phyloP scores from a whole-genome alignment of 192 early-diverging fungal genomes.

The Funneliformis mosseae region DNA sequence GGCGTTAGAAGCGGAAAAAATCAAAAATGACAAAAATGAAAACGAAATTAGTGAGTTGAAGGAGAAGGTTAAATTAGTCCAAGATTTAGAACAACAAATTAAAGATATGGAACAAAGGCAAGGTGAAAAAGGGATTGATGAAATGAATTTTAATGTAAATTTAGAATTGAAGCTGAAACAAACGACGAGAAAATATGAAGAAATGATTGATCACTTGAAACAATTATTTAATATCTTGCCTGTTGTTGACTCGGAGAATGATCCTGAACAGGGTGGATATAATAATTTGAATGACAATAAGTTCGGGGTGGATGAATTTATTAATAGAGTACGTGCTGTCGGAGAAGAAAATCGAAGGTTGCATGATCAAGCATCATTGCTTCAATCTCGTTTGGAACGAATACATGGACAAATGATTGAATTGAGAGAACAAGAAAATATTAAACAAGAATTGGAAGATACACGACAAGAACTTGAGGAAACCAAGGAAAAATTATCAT shows the following conservation, averaged over 20 bases:
- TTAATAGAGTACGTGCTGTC: conserved; percentile 9
- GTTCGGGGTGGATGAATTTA: conserved; percentile 30
- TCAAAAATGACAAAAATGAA: neutral
- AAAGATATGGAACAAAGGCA: conserved; percentile 2
- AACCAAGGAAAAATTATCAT: conserved; percentile 38
- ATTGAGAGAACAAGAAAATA: conserved; percentile 4
- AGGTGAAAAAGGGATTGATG: neutral
- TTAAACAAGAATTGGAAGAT: conserved; percentile 4
- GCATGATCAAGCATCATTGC: conserved; percentile 11
- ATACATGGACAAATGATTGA: conserved; percentile 3
- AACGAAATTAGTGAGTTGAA: conserved; percentile 10
- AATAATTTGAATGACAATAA: neutral
- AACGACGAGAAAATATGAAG: conserved; percentile 13
- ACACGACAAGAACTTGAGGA: conserved; percentile 38
- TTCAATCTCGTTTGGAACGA: conserved; percentile 12
- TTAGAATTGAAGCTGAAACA: conserved; percentile 17
- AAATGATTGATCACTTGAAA: conserved; percentile 8
- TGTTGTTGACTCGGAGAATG: neutral
- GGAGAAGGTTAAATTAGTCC: neutral
- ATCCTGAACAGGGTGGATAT: neutral
- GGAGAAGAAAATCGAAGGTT: conserved; percentile 30
- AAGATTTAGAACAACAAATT: conserved; percentile 26
- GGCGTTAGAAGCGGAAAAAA: neutral
- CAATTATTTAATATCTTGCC: conserved; percentile 9
- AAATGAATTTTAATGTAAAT: neutral